Evolutionary conservation across 2,329 filamentous ascomycete genomes (phyloP).

Genomic region (Pseudopithomyces chartarum): DNA sequence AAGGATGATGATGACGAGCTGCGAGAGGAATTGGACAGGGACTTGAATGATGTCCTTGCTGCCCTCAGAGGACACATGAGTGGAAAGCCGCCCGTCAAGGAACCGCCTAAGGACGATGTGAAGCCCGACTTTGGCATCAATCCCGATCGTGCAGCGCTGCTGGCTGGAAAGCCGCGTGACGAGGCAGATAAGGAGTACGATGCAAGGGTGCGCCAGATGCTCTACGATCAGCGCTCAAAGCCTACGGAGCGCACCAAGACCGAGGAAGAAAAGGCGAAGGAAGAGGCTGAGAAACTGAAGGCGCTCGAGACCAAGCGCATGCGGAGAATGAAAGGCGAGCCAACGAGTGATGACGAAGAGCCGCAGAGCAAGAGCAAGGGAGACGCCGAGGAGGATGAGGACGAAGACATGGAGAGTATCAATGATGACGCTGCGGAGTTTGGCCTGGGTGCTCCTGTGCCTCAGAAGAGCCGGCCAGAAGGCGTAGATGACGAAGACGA

Average conservation of each 20-base stretch:
- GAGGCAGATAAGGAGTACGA: slow-evolving; percentile 89
- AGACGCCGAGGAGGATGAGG: slow-evolving; percentile 37
- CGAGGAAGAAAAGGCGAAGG: slow-evolving; percentile 55
- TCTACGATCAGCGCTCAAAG: slow-evolving; percentile 81
- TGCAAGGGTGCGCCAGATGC: slow-evolving; percentile 77
- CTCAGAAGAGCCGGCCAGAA: slow-evolving; percentile 48
- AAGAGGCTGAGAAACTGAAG: slow-evolving; percentile 76
- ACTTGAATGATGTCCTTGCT: slow-evolving; percentile 74
- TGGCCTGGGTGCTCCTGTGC: slow-evolving; percentile 62
- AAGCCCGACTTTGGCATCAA: slow-evolving; percentile 55
- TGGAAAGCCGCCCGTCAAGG: slow-evolving; percentile 50
- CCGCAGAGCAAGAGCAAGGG: slow-evolving; percentile 49
- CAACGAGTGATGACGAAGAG: slow-evolving; percentile 71
- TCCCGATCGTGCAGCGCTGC: slow-evolving; percentile 65
- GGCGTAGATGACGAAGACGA: slow-evolving; percentile 88
- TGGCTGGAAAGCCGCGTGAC: slow-evolving; percentile 65
- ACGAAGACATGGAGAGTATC: slow-evolving; percentile 37
- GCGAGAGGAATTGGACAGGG: slow-evolving; percentile 81
- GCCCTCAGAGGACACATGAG: slow-evolving; percentile 67
- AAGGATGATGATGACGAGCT: slow-evolving; percentile 95
- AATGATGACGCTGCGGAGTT: slow-evolving; percentile 65
- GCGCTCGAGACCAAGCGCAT: slow-evolving; percentile 82
- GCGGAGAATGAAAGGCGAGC: slow-evolving; percentile 84
- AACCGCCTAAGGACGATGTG: slow-evolving; percentile 47
- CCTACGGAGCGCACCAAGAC: slow-evolving; percentile 87